These are phyloP conservation scores for Verticillium zaregamsianum DNA, from an alignment of 2,329 filamentous ascomycete genomes.

Conservation along the genomic window DNA sequence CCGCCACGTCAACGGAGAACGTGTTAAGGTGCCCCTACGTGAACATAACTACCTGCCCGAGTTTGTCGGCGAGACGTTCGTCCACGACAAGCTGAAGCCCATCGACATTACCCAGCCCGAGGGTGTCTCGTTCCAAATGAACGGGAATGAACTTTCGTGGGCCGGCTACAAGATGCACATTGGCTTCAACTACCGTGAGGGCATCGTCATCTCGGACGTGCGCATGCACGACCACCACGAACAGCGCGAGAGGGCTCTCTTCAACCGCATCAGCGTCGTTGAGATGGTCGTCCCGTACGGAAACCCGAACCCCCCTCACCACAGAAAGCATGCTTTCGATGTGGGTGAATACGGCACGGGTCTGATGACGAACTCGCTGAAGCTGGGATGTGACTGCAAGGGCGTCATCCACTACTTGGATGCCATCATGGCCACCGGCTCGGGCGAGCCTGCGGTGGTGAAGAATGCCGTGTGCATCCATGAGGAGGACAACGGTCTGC, in stretches of 20 bases:
- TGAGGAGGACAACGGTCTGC: constrained; percentile 65
- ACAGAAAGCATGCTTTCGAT: constrained; percentile 65
- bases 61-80: constrained; percentile 55
- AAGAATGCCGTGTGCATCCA: constrained; percentile 65
- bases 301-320: constrained; percentile 57
- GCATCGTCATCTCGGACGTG: constrained; percentile 39
- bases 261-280: constrained; percentile 53
- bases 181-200: constrained; percentile 54
- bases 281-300: constrained; percentile 60
- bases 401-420: constrained; percentile 56
- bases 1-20: constrained; percentile 27
- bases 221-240: constrained; percentile 44
- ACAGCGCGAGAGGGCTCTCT: constrained; percentile 22
- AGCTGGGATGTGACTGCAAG: constrained; percentile 64
- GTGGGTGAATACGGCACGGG: constrained; percentile 64
- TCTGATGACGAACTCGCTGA: constrained; percentile 61
- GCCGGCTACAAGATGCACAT: constrained; percentile 53
- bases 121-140: constrained; percentile 53
- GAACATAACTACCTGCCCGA: constrained; percentile 54
- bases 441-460: constrained; percentile 46
- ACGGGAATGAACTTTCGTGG: constrained; percentile 11
- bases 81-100: constrained; percentile 55
- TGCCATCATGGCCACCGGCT: constrained; percentile 44
- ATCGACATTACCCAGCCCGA: constrained; percentile 60
- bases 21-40: constrained; percentile 32